Evolutionary conservation across 1,284 basidiomycete genomes (phyloP), one percentile per base, ranked within the genome.

Genomic region (Ganoderma meredithae): DNA sequence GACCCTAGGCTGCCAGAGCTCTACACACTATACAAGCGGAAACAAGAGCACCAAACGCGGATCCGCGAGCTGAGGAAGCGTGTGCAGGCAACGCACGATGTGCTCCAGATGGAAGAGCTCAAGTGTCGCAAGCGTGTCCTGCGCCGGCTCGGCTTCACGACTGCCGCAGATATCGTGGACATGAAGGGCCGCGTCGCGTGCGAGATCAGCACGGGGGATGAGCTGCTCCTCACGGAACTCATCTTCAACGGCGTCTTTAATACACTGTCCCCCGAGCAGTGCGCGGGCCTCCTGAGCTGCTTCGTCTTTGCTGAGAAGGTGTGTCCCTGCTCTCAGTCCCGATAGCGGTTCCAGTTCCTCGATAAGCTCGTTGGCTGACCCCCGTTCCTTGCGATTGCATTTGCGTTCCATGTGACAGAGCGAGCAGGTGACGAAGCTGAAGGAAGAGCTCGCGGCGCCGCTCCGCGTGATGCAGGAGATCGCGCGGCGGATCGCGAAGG

Each of bases 261-360:
- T 77, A 81, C 93, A 2, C 81, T 99, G 49, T 84, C 88, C 0
- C 97, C 98, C 0, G 96, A 98, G 77, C 95, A 98, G 72, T 96
- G 93, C 76, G 97, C 97, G 0, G 95, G 95, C 0, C 79, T 99
- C 19, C 83, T 99, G 33, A 96, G 94, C 74, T 99, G 97, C 78
- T 99, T 99, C 77, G 97, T 99, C 19, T 99, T 99, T 80, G 88
- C 91, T 19, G 98, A 99, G 79, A 99, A 99, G 89, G 95, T 93
- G 19, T 39, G 66, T 56, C 13, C 43, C 64, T 17, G 19, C 43
- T 36, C 9, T 36, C 64, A 31, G 19, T 53, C 12, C 36, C 19
- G 19, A n/a, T 58, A 17, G 4, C n/a, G n/a, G 22, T 39, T 8
- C 27, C 27, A 27, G 15, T 31, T 27, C 22, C 25, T 55, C 27